Percentiles rank a stretch among this genome's conserved stretches.
These are phyloP conservation scores for Monosporascus sp. DNA, from an alignment of 2,329 filamentous ascomycete genomes.

Conservation along the genomic window DNA sequence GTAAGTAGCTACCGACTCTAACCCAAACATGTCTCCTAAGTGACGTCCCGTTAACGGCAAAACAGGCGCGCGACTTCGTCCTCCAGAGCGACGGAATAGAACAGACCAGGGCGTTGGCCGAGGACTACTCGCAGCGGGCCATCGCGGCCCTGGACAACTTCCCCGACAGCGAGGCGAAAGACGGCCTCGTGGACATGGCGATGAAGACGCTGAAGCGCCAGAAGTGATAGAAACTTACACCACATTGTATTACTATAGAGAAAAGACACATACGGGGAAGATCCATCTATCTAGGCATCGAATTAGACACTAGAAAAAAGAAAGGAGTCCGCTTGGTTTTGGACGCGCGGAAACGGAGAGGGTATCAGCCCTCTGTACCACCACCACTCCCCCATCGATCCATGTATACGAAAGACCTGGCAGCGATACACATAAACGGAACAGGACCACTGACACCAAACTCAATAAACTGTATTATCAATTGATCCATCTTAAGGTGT, in stretches of 20 bases:
- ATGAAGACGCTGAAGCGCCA: conserved; percentile 83
- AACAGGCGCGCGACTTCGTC: conserved; percentile 80
- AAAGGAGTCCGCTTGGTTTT: not conserved
- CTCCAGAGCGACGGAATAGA: conserved; percentile 80
- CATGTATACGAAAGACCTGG: not conserved
- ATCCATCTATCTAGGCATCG: not conserved
- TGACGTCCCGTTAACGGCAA: conserved; percentile 6
- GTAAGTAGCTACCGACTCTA: conserved; percentile 46
- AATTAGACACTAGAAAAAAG: not conserved
- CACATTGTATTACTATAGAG: conserved; percentile 10
- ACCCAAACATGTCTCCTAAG: not conserved
- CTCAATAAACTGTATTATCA: not conserved
- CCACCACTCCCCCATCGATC: not conserved
- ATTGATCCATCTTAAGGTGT: no score
- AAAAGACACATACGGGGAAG: not conserved
- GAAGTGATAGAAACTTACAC: conserved; percentile 51
- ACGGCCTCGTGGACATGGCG: conserved; percentile 88
- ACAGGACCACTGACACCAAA: not conserved
- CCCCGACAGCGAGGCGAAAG: conserved; percentile 91
- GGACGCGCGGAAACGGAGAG: not conserved
- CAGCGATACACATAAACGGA: not conserved
- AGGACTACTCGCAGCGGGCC: conserved; percentile 86
- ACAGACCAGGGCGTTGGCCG: conserved; percentile 83
- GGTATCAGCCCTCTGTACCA: not conserved
- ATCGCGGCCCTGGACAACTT: conserved; percentile 78